These are phyloP conservation scores for Licmophora abbreviata DNA, from an alignment of 108 stramenopile species.

Conservation along the genomic window DNA sequence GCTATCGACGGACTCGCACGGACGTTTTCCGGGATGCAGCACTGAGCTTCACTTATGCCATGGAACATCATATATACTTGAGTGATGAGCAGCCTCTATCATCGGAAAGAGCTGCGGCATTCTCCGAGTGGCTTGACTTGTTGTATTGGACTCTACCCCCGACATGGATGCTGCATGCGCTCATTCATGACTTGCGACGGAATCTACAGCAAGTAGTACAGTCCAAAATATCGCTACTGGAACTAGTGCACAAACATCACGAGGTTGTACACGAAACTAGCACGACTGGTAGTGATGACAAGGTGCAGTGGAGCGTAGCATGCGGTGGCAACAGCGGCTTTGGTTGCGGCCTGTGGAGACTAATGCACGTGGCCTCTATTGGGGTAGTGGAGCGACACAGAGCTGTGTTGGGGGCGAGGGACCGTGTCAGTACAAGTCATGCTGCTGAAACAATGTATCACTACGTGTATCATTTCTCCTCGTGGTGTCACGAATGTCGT, in stretches of 20 bases:
- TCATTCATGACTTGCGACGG: constrained; percentile 33
- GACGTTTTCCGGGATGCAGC: constrained; percentile 51
- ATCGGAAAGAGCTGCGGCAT: constrained; percentile 14
- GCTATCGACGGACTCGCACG: constrained; percentile 30
- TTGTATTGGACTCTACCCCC: constrained; percentile 44
- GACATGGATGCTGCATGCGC: constrained; percentile 40
- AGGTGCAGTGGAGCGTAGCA: constrained; percentile 25
- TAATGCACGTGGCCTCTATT: constrained; percentile 62
- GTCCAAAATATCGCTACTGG: constrained; percentile 14
- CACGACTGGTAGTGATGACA: constrained; percentile 14
- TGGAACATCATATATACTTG: constrained; percentile 18
- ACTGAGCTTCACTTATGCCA: constrained; percentile 53
- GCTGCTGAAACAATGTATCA: constrained; percentile 37
- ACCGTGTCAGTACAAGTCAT: constrained; percentile 33
- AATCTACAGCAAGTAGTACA: constrained; percentile 34
- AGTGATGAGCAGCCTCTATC: constrained; percentile 8
- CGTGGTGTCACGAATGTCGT: constrained; percentile 34
- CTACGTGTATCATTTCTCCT: constrained; percentile 32
- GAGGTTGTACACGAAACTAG: constrained; percentile 22
- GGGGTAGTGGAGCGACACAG: constrained; percentile 59
- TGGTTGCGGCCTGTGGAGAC: constrained; percentile 57
- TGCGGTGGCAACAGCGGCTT: constrained; percentile 20
- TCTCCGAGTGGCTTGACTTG: constrained; percentile 41
- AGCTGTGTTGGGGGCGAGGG: constrained; percentile 29
- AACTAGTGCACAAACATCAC: constrained; percentile 24